Evolutionary conservation across 495 filamentous ascomycete genomes (phyloP).

Genomic region (Podospora comata): DNA sequence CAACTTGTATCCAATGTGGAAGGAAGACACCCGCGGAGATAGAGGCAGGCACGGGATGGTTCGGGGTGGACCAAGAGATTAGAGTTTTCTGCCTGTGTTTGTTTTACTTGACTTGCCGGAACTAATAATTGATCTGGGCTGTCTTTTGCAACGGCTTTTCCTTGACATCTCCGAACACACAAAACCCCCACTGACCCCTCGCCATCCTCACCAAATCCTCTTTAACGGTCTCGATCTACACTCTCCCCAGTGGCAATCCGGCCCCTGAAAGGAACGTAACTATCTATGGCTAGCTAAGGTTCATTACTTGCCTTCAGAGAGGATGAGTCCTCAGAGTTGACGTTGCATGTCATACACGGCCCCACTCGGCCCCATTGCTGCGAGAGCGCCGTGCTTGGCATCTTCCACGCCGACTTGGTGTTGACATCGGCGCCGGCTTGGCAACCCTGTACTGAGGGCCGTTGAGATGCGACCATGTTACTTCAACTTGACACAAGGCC

Average conservation of each 20-base stretch:
- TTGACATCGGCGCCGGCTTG: neutral
- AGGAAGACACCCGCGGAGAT: constrained; percentile 18
- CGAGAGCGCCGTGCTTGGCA: neutral
- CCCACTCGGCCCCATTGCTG: neutral
- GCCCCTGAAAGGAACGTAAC: too few species aligned
- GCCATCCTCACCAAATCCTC: neutral
- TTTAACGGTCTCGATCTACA: too few species aligned
- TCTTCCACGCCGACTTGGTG: neutral
- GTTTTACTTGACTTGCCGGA: neutral
- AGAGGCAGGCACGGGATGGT: neutral
- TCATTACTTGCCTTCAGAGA: too few species aligned
- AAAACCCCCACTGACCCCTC: neutral
- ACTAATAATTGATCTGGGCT: neutral
- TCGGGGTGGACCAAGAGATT: neutral
- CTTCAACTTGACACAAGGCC: neutral
- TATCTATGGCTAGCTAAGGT: too few species aligned
- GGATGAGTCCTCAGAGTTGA: too few species aligned
- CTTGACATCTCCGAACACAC: neutral
- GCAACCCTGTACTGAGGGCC: neutral
- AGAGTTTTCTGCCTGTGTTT: neutral
- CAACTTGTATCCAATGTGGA: constrained; percentile 10
- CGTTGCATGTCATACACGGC: neutral
- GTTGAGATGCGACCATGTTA: neutral
- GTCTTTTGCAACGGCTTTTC: neutral
- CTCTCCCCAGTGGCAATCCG: too few species aligned